A percentile compares a stretch with the other conserved stretches of the same genome.
Conservation (phyloP, 768 basidiomycete species). For the Lactarius sanguifluus region DNA sequence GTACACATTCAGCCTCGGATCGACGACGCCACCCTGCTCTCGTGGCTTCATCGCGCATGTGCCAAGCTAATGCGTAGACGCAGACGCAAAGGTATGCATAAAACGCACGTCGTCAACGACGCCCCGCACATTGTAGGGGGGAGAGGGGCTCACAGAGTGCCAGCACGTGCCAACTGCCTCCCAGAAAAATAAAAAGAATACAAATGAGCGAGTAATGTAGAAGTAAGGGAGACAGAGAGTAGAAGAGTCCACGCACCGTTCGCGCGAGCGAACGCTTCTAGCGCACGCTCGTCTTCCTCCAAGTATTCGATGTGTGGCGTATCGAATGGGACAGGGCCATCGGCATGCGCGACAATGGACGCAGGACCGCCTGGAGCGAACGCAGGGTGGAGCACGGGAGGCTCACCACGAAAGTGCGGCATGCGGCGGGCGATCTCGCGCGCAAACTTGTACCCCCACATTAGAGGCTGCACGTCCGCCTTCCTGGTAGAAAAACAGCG, state of each 20-base stretch:
- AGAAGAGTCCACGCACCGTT: neutral
- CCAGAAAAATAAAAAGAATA: neutral
- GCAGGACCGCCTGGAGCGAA: constrained; percentile 37
- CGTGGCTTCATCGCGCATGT: constrained; percentile 69
- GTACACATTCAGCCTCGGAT: constrained; percentile 59
- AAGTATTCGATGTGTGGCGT: constrained; percentile 31
- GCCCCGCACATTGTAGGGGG: neutral
- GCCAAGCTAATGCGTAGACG: constrained; percentile 45
- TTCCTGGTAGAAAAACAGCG: constrained; percentile 29
- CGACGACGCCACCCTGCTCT: constrained; percentile 58
- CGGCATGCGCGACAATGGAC: constrained; percentile 6
- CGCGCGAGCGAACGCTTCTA: constrained; percentile 33
- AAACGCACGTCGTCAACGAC: neutral
- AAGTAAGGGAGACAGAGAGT: no score
- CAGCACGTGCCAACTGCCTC: constrained; percentile 6
- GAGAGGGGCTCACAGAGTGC: constrained; percentile 20
- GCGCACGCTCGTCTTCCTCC: constrained; percentile 32
- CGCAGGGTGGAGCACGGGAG: constrained; percentile 32
- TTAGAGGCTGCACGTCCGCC: constrained; percentile 42
- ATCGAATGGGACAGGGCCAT: constrained; percentile 32
- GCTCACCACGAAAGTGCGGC: constrained; percentile 39
- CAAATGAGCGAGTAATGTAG: no score
- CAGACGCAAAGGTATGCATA: neutral
- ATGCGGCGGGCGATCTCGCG: constrained; percentile 57
- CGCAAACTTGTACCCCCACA: constrained; percentile 53